A percentile compares a stretch with the other conserved stretches of the same genome.
Conservation (phyloP, 78 protist genomes). For the Pigoraptor vietnamica region DNA sequence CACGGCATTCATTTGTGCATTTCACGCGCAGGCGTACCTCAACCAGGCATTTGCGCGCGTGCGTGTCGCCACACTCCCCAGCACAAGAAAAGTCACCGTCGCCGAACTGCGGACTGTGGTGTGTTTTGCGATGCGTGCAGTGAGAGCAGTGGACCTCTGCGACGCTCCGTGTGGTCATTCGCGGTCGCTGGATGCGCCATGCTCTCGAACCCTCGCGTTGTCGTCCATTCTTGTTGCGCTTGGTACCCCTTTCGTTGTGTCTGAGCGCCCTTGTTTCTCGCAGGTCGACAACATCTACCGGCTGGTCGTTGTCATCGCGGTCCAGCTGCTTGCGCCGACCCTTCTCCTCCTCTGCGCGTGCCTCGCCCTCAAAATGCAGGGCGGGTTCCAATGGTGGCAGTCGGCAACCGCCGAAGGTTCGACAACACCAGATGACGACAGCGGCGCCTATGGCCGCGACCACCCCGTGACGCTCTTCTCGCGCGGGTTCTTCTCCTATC, state of each 20-base stretch:
- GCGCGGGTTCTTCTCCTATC: not conserved
- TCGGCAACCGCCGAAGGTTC: not conserved
- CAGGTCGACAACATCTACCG: not conserved
- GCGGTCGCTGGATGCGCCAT: no score
- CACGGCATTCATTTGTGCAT: not conserved
- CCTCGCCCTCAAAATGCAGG: not conserved
- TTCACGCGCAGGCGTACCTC: not conserved
- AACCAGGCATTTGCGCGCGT: not conserved
- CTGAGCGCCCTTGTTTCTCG: no score
- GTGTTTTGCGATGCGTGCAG: no score
- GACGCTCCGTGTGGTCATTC: no score
- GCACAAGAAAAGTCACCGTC: not conserved
- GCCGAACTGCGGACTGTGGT: not conserved
- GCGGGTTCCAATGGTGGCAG: not conserved
- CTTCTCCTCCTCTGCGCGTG: not conserved
- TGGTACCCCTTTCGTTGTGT: no score
- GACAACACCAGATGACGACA: not conserved
- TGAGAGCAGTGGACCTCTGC: no score
- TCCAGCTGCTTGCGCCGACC: not conserved
- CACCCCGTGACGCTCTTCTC: not conserved
- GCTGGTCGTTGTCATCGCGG: not conserved
- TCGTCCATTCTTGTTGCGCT: no score
- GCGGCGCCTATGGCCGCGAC: not conserved
- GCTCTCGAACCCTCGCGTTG: no score
- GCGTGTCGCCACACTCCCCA: not conserved